Evolutionary conservation across 2,329 filamentous ascomycete species (phyloP).

Genomic region (Cytospora piceicola): DNA sequence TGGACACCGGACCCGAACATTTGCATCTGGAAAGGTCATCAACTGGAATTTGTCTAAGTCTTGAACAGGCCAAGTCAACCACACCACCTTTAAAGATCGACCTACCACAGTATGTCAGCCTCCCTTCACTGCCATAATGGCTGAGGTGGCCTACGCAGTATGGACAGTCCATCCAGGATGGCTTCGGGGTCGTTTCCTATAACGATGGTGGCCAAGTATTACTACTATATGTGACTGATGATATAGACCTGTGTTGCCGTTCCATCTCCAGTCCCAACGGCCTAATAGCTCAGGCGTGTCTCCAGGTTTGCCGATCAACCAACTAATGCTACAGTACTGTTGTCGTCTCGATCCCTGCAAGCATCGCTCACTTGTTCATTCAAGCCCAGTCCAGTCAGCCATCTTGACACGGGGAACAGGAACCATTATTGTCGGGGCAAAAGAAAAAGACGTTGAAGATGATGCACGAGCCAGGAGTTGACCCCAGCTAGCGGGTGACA

Average conservation of each 20-base stretch:
- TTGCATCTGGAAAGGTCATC: no score
- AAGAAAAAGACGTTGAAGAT: conserved; percentile 3
- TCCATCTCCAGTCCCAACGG: not conserved
- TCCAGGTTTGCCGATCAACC: not conserved
- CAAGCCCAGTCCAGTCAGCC: not conserved
- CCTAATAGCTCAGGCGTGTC: not conserved
- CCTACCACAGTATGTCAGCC: no score
- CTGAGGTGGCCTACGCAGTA: not conserved
- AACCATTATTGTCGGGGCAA: not conserved
- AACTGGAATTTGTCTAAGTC: no score
- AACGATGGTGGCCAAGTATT: not conserved
- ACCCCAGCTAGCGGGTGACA: conserved; percentile 6
- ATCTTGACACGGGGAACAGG: no score
- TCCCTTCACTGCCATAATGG: no score
- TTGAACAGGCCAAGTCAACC: no score
- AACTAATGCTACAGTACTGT: not conserved
- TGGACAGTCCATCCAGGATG: not conserved
- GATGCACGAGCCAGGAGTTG: conserved; percentile 23
- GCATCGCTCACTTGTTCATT: not conserved
- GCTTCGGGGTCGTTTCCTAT: not conserved
- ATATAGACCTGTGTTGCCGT: not conserved
- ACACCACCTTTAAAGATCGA: no score
- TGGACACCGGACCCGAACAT: no score
- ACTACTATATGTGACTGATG: not conserved
- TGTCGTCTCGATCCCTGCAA: not conserved